phyloP scores from a whole-genome alignment of 73 alveolate genomes.

The Paramecium octaurelia region DNA sequence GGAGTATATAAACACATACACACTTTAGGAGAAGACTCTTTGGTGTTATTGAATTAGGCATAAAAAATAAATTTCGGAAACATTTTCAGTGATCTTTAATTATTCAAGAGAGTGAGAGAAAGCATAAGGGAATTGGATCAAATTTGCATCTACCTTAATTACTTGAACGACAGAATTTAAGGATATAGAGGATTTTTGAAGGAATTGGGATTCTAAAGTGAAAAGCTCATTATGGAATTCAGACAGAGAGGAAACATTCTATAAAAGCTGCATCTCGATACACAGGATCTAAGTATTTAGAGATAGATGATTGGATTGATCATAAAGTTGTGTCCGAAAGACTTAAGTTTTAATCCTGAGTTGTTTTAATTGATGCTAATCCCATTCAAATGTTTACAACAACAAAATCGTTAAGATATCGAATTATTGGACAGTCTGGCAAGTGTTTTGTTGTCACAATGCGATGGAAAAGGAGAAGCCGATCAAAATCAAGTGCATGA shows the following conservation, averaged over 20 bases:
- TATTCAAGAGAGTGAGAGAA: neutral
- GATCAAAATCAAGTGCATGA: constrained; percentile 3
- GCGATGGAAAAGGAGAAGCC: neutral
- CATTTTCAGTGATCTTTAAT: neutral
- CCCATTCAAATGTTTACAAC: neutral
- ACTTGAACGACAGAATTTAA: neutral
- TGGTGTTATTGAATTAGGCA: neutral
- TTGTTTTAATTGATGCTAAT: neutral
- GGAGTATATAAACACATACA: neutral
- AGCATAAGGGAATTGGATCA: neutral
- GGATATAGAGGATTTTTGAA: neutral
- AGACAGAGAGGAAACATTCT: neutral
- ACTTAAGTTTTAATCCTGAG: constrained; percentile 32
- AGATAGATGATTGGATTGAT: neutral
- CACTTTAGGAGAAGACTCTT: neutral
- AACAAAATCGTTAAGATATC: neutral
- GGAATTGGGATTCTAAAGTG: neutral
- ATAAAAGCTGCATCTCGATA: neutral
- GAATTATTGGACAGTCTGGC: neutral
- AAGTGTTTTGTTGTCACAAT: neutral
- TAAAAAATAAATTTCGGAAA: neutral
- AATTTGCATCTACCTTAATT: neutral
- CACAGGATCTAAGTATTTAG: neutral
- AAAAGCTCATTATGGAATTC: neutral
- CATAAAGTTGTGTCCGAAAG: constrained; percentile 17